These are phyloP conservation scores for Beauveria medogensis DNA, from an alignment of 2,329 filamentous ascomycete species.

Conservation along the genomic window DNA sequence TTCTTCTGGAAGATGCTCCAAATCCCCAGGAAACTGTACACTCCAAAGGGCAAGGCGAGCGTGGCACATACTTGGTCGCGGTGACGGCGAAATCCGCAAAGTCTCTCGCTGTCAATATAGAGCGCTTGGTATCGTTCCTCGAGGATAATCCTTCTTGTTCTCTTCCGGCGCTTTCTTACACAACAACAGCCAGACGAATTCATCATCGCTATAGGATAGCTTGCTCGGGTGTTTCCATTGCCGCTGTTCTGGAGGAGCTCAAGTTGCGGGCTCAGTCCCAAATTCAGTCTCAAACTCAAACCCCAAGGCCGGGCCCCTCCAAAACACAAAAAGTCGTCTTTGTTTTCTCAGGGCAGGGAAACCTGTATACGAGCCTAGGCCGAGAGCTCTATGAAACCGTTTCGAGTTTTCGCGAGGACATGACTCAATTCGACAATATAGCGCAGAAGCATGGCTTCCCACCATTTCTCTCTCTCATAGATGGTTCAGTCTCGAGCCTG, in stretches of 20 bases:
- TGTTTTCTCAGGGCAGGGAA: slow-evolving; percentile 46
- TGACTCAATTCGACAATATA: neutral
- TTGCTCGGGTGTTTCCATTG: slow-evolving; percentile 38
- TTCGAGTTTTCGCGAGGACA: neutral
- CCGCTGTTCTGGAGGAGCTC: slow-evolving; percentile 13
- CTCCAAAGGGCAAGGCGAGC: slow-evolving; percentile 35
- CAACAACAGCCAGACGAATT: slow-evolving; percentile 56
- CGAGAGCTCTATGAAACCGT: slow-evolving; percentile 30
- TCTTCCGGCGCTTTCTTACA: slow-evolving; percentile 55
- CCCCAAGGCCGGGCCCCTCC: neutral
- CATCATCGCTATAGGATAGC: slow-evolving; percentile 52
- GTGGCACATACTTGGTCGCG: slow-evolving; percentile 42
- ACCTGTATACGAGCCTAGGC: slow-evolving; percentile 46
- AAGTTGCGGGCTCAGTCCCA: neutral
- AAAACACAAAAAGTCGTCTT: neutral
- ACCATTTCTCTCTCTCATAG: neutral
- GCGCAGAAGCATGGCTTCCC: neutral
- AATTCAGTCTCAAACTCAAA: neutral
- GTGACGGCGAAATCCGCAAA: slow-evolving; percentile 36
- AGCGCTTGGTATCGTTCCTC: slow-evolving; percentile 44
- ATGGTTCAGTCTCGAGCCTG: neutral
- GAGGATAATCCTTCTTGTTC: slow-evolving; percentile 40
- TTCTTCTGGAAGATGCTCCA: slow-evolving; percentile 57
- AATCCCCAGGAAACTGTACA: slow-evolving; percentile 30
- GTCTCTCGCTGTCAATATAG: neutral